phyloP scores from a whole-genome alignment of 352 stramenopile species.

The Phytophthora hibernalis region DNA sequence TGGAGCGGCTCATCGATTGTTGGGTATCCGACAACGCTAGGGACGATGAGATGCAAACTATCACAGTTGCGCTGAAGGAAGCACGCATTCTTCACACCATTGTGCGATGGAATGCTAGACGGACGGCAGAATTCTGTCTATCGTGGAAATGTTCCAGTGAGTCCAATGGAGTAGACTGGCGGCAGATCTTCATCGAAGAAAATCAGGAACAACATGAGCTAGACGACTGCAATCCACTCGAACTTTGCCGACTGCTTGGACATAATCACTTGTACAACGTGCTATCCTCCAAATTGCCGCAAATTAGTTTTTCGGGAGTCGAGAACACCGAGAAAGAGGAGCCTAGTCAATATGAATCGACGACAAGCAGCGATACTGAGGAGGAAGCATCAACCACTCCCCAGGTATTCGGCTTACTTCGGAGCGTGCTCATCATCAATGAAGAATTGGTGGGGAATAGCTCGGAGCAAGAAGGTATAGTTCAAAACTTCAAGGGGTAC shows the following conservation, averaged over 20 bases:
- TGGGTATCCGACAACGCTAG: neutral
- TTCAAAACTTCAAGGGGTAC: constrained; percentile 6
- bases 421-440: constrained; percentile 30
- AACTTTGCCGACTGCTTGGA: constrained; percentile 37
- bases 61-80: neutral
- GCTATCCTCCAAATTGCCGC: constrained; percentile 1
- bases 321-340: neutral
- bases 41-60: neutral
- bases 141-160: neutral
- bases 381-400: neutral
- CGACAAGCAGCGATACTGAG: neutral
- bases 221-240: constrained; percentile 35
- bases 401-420: constrained; percentile 23
- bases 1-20: constrained; percentile 10
- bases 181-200: constrained; percentile 4
- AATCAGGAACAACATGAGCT: constrained; percentile 6
- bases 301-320: neutral
- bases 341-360: neutral
- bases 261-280: constrained; percentile 30
- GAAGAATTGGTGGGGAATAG: constrained; percentile 1
- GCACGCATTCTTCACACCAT: constrained; percentile 25
- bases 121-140: constrained; percentile 24
- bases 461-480: neutral
- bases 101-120: constrained; percentile 48
- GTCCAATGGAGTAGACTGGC: constrained; percentile 14